These are phyloP conservation scores for Marchantia paleacea DNA, from an alignment of 225 moss, liverwort and hornwort species.

Conservation along the genomic window DNA sequence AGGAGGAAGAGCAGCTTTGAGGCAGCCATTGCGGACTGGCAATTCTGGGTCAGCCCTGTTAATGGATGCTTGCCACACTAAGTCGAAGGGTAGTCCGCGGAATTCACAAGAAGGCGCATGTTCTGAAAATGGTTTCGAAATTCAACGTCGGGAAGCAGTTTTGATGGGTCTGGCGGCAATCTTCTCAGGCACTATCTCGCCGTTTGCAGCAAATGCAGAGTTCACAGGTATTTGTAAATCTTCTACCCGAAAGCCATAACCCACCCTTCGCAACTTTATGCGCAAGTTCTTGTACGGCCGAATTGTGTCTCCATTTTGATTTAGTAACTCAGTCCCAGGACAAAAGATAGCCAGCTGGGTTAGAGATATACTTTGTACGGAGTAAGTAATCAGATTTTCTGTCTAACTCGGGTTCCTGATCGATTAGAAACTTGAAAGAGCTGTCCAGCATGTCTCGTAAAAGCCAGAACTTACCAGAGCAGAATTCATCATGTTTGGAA, in stretches of 20 bases:
- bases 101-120: conserved; percentile 13
- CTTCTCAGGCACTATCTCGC: conserved; percentile 36
- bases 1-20: conserved; percentile 16
- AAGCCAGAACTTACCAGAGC: no score
- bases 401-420: no score
- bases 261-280: no score
- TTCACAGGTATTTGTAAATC: conserved; percentile 43
- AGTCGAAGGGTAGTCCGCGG: neutral
- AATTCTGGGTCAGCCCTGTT: neutral
- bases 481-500: no score
- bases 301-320: no score
- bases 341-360: no score
- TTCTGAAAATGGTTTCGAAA: conserved; percentile 19
- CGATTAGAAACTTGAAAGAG: no score
- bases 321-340: no score
- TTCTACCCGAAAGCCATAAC: neutral
- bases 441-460: no score
- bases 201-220: conserved; percentile 49
- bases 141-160: conserved; percentile 65
- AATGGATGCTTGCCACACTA: neutral
- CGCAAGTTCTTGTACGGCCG: neutral
- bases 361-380: no score
- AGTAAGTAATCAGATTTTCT: no score
- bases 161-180: conserved; percentile 54
- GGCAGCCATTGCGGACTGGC: neutral